Evolutionary conservation across 495 filamentous ascomycete genomes (phyloP).

Genomic region (Aspergillus biplanus): DNA sequence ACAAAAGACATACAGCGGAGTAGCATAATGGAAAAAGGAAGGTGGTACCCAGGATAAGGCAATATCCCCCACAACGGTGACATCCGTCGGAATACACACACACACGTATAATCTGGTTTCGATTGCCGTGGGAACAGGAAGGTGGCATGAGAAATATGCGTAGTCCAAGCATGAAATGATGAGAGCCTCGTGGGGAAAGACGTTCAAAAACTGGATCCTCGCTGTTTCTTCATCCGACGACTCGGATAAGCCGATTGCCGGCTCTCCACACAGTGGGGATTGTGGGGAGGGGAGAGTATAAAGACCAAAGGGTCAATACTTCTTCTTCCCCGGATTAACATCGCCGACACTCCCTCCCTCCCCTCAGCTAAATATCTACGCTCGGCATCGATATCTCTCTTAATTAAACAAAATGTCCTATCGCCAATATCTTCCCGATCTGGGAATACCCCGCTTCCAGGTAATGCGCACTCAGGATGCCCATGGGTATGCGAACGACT

Average conservation of each 20-base stretch:
- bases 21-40: too few relatives aligned
- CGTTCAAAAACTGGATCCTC: too few relatives aligned
- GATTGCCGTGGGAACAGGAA: too few relatives aligned
- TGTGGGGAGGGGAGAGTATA: constrained; percentile 13
- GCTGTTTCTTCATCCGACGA: background rate
- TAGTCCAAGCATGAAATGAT: too few relatives aligned
- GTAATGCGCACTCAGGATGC: constrained; percentile 64
- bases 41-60: too few relatives aligned
- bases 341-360: background rate
- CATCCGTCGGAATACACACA: too few relatives aligned
- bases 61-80: too few relatives aligned
- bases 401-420: constrained; percentile 32
- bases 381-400: background rate
- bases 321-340: background rate
- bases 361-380: background rate
- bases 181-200: too few relatives aligned
- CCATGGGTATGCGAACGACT: constrained; percentile 63
- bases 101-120: too few relatives aligned
- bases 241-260: constrained; percentile 18
- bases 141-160: too few relatives aligned
- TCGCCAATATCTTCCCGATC: constrained; percentile 63
- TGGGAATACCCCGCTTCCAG: constrained; percentile 62
- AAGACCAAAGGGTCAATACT: background rate
- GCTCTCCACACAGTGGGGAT: constrained; percentile 19
- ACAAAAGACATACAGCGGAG: too few relatives aligned